Evolutionary conservation across 306 rosid genomes (phyloP).

Genomic region (Alnus rubra): DNA sequence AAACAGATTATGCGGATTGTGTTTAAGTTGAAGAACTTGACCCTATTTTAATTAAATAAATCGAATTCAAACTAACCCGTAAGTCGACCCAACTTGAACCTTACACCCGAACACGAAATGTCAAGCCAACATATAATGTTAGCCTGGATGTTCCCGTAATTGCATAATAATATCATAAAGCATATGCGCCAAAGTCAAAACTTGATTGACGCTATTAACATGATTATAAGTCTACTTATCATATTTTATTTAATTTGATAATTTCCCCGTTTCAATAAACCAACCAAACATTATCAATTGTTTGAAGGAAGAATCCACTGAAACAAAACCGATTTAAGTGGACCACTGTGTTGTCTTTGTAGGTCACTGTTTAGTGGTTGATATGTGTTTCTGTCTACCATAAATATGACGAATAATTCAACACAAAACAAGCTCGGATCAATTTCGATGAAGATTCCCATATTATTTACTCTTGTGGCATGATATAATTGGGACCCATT

Average conservation of each 20-base stretch:
- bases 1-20: too few relatives aligned
- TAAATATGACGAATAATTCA: not conserved
- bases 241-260: not conserved
- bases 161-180: not conserved
- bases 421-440: not conserved
- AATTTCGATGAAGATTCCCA: not conserved
- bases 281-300: not conserved
- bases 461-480: not conserved
- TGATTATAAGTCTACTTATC: not conserved
- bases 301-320: not conserved
- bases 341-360: not conserved
- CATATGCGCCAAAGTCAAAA: not conserved
- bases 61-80: too few relatives aligned
- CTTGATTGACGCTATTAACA: not conserved
- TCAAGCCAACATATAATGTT: not conserved
- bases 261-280: not conserved
- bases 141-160: not conserved
- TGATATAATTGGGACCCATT: conserved; percentile 9
- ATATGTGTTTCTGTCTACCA: not conserved
- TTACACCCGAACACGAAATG: not conserved
- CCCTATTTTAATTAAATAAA: too few relatives aligned
- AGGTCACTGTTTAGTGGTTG: not conserved
- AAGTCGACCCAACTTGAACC: too few relatives aligned
- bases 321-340: not conserved
- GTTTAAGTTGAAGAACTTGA: too few relatives aligned